Evolutionary conservation across 345 rosid genomes (phyloP).

Genomic region (Salix koriyanagi): DNA sequence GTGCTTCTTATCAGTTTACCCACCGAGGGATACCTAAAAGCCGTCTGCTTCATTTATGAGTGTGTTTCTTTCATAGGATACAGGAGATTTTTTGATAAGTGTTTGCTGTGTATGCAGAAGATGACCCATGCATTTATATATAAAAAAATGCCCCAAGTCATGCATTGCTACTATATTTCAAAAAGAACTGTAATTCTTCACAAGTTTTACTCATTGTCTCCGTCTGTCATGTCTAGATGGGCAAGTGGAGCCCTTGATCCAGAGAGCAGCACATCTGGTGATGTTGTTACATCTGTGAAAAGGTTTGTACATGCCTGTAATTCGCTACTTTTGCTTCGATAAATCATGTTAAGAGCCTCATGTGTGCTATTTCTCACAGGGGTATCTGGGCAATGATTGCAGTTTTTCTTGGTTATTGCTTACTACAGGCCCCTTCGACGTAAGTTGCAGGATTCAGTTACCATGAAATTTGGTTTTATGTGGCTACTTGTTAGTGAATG

Average conservation of each 20-base stretch:
- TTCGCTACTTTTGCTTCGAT: neutral
- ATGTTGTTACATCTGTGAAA: conserved; percentile 85
- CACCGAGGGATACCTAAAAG: neutral
- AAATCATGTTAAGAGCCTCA: conserved; percentile 15
- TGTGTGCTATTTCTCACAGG: conserved; percentile 43
- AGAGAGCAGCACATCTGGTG: conserved; percentile 53
- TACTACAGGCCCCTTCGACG: conserved; percentile 99
- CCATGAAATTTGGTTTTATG: neutral
- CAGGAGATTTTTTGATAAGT: neutral
- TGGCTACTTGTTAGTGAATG: neutral
- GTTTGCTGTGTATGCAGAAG: neutral
- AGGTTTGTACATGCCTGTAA: conserved; percentile 44
- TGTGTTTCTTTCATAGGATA: neutral
- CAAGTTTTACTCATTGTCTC: neutral
- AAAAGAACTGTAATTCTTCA: neutral
- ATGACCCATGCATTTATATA: neutral
- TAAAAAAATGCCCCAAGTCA: neutral
- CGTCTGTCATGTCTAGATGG: conserved; percentile 53
- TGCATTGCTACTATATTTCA: neutral
- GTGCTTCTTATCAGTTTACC: neutral
- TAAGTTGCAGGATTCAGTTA: conserved; percentile 28
- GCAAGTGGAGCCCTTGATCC: conserved; percentile 96
- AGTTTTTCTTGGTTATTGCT: conserved; percentile 92
- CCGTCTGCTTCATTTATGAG: neutral
- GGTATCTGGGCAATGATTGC: conserved; percentile 99